Conservation (phyloP, 1,284 basidiomycete species). For the Leccinum pachyderme region DNA sequence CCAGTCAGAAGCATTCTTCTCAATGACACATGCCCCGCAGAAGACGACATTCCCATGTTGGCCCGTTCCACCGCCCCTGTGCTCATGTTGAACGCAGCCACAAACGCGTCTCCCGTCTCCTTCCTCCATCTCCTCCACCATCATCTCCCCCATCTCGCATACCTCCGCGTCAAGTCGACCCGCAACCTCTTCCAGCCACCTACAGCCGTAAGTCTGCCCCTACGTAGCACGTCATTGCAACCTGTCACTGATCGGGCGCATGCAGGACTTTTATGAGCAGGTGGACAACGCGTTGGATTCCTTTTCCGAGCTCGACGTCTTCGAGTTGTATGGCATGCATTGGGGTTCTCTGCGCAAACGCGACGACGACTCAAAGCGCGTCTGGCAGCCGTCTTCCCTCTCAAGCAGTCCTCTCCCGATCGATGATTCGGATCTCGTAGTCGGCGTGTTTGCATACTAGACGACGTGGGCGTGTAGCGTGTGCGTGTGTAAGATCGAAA, state of each 20-base stretch:
- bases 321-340: conserved; percentile 72
- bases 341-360: conserved; percentile 52
- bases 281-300: conserved; percentile 55
- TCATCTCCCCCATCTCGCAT: conserved; percentile 47
- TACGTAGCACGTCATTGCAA: background rate
- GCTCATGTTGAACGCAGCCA: conserved; percentile 44
- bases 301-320: conserved; percentile 54
- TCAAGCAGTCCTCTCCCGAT: conserved; percentile 29
- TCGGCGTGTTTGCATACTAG: background rate
- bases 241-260: conserved; percentile 17
- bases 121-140: conserved; percentile 45
- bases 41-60: conserved; percentile 50
- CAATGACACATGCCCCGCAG: conserved; percentile 51
- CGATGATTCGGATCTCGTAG: conserved; percentile 17
- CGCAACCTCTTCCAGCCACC: conserved; percentile 46
- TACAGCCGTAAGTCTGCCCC: conserved; percentile 41
- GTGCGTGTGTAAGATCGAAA: conserved; percentile 4
- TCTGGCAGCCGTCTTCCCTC: conserved; percentile 55
- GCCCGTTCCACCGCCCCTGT: conserved; percentile 46
- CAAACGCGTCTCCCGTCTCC: conserved; percentile 42
- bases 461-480: background rate
- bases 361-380: conserved; percentile 36
- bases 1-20: conserved; percentile 63
- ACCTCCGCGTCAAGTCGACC: conserved; percentile 53
- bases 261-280: conserved; percentile 60